A percentile compares a stretch with the other conserved stretches of the same genome.
Conservation (phyloP, 1,284 basidiomycete genomes). For the Pseudozyma flocculosa region DNA sequence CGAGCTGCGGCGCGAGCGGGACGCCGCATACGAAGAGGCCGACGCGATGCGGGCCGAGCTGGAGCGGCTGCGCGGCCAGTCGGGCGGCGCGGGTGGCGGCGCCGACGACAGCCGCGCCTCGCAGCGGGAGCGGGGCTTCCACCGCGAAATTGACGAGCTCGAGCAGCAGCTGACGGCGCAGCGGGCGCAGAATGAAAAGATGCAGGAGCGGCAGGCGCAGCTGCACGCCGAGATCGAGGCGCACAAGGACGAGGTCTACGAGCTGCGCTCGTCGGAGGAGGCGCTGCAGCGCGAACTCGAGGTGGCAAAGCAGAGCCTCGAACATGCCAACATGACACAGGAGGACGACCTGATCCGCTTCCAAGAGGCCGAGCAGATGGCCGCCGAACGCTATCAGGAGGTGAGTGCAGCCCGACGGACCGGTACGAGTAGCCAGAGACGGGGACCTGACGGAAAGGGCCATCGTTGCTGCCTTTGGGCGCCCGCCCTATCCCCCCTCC, state of each 20-base stretch:
- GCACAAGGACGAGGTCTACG: constrained; percentile 40
- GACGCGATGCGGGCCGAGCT: constrained; percentile 6
- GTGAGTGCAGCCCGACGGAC: too few relatives aligned
- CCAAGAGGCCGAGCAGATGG: constrained; percentile 24
- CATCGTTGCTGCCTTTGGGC: too few relatives aligned
- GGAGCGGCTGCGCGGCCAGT: constrained; percentile 7
- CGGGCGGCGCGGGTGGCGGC: background rate
- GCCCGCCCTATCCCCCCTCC: too few relatives aligned
- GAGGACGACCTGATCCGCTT: constrained; percentile 33
- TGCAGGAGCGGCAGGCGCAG: constrained; percentile 37
- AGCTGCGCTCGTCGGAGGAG: constrained; percentile 31
- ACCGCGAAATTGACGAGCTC: constrained; percentile 30
- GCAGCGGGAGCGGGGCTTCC: background rate
- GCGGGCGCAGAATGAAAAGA: constrained; percentile 37
- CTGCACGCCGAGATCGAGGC: constrained; percentile 36
- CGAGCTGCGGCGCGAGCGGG: constrained; percentile 34
- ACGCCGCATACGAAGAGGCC: constrained; percentile 35
- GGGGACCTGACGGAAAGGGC: too few relatives aligned
- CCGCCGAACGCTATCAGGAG: constrained; percentile 34
- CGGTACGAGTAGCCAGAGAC: too few relatives aligned
- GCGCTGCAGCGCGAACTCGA: constrained; percentile 37
- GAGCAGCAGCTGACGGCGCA: constrained; percentile 37
- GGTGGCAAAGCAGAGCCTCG: constrained; percentile 34
- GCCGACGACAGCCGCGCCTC: background rate
- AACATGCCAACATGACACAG: constrained; percentile 38